Base-by-base conservation (phyloP, 768 basidiomycete genomes). In the Cyathus striatus region DNA sequence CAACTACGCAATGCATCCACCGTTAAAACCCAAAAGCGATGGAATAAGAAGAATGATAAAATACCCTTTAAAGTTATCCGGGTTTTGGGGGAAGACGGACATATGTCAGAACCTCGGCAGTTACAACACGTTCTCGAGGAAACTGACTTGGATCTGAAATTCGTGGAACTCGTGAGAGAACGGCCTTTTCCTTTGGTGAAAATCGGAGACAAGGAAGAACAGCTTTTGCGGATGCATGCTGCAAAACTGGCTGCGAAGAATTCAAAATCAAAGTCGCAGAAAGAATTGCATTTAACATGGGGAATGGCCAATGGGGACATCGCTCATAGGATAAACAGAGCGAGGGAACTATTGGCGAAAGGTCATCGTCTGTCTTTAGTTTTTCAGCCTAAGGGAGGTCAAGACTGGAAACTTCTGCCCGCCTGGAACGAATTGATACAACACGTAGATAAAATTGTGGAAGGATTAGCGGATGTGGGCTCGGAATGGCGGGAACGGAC, bases 261-360 rank as follows among this genome's bases (percentile, higher is more conserved):
- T 38, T 49, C 51, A 5, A 52, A 43, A 30, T 49, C 60, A 35
- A 56, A 63, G 40, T 45, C 57, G 17, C 55, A 64, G 42, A 90
- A 89, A 65, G 82, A 87, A 64, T 66, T 88, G 4, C 83, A 86
- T 61, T 54, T 91, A 36, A 78, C 81, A 10, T 91, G 87, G 85
- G 69, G 66, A 2, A 74, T 81, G 10, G 76, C 65, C 5, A 49
- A 57, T 23, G 75, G 70, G 5, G 90, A 92, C 52, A 52, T 82
- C 16, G 68, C 66, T 26, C 83, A 83, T 59, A 90, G 88, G 58
- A 45, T 90, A 24, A 67, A 64, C 41, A 82, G 81, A 58, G 74
- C 72, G 17, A 59, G 66, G 40, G 65, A 71, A 40, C 75, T 83
- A 27, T 60, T 92, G 42, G 75, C 73, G 50, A 78, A 78, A 49